A percentile compares a stretch with the other conserved stretches of the same genome.
phyloP scores from a whole-genome alignment of 805 yeast genomes.

The Jamesozyma piceae region DNA sequence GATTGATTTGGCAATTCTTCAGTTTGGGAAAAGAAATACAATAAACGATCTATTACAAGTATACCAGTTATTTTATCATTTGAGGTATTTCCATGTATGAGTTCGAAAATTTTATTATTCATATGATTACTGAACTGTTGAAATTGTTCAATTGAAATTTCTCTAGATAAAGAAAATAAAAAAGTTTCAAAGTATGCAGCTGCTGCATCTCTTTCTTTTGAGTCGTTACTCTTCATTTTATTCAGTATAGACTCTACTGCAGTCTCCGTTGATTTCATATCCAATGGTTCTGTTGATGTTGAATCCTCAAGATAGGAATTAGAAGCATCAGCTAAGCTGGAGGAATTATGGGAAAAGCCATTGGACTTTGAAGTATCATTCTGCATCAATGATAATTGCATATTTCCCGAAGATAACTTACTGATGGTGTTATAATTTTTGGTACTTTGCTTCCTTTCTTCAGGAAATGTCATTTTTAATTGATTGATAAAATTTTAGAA shows the following conservation, averaged over 20 bases:
- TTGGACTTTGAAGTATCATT: background rate
- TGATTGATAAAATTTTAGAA: no score
- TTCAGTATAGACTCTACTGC: slow-evolving; percentile 23
- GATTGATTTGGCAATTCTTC: slow-evolving; percentile 78
- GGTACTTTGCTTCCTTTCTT: background rate
- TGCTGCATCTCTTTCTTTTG: slow-evolving; percentile 33
- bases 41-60: slow-evolving; percentile 75
- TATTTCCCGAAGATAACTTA: background rate
- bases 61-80: slow-evolving; percentile 75
- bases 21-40: slow-evolving; percentile 67
- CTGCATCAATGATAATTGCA: background rate
- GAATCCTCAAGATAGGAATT: background rate
- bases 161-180: slow-evolving; percentile 61
- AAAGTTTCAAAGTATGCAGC: slow-evolving; percentile 59
- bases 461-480: background rate
- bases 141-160: slow-evolving; percentile 67
- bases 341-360: background rate
- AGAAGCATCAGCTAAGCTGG: background rate
- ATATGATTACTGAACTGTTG: slow-evolving; percentile 70
- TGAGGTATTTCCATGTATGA: slow-evolving; percentile 58
- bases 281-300: background rate
- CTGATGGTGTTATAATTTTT: background rate
- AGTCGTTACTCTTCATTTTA: slow-evolving; percentile 24
- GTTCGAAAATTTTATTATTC: slow-evolving; percentile 70
- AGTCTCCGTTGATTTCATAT: background rate